Evolutionary conservation across 148 eudicot genomes (phyloP), one percentile per base, ranked within the genome.

Genomic region (Rheum nobile): DNA sequence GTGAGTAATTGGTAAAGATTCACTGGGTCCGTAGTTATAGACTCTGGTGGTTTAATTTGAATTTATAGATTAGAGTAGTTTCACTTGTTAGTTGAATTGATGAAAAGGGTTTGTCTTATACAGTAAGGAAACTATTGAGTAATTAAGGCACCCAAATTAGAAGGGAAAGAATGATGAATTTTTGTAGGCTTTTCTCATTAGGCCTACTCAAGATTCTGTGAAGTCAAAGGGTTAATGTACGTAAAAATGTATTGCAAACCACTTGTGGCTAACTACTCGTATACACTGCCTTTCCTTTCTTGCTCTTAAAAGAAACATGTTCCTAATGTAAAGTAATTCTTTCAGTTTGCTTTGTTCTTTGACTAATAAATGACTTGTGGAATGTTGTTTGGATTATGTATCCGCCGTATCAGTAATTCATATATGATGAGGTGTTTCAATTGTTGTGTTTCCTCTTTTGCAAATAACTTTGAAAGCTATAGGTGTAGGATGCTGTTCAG

Each of bases 1-100:
- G 98, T 95, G 86, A 39, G 77, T 78, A 16, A 17, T 34, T 22
- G 17, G 37, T 61, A 57, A 57, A 57, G 65, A 57, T 61, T 61
- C 19, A 28, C 26, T 21, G 61, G 24, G 29, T 54, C 13, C 63
- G 28, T 22, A 6, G 29, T 47, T 4, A 47, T 17, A 4, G 52
- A 28, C 4, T 50, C 38, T 48, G 55, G 34, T 28, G 14, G 0
- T 32, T 32, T 28, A 19, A 72, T 72, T 65, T 65, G 70, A 65
- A 34, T 5, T 31, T 31, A 3, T 31, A 16, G 39, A 17, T 41
- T 32, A 65, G 70, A 65, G 39, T 34, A 31, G 38, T 14, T 63
- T 29, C 37, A 32, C n/a, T 63, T 31, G 5, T 16, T 31, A 32
- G 38, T 4, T 63, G 21, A 63, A 63, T 63, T 63, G 37, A 63